phyloP scores from a whole-genome alignment of 2,329 filamentous ascomycete species.

The Cladophialophora yegresii region DNA sequence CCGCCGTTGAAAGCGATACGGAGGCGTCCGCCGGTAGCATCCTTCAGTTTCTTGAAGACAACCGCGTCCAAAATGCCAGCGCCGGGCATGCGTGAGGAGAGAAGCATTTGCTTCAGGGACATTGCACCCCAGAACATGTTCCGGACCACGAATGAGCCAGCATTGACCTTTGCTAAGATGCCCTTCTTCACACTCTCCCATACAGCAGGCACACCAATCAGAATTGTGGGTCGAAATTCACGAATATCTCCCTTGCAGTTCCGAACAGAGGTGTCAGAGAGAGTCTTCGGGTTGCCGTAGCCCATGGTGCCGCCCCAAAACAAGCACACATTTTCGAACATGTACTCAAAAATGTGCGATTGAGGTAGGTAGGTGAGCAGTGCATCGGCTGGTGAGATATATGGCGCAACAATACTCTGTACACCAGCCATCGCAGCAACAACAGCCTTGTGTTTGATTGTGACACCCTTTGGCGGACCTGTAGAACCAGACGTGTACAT shows the following conservation, averaged over 20 bases:
- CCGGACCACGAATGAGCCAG: constrained; percentile 67
- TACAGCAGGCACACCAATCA: constrained; percentile 92
- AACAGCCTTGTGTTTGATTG: constrained; percentile 76
- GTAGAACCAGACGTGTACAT: constrained; percentile 82
- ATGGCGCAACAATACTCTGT: constrained; percentile 72
- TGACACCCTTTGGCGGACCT: constrained; percentile 80
- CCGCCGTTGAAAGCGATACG: constrained; percentile 93
- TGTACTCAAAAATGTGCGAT: constrained; percentile 94
- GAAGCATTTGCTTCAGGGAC: constrained; percentile 62
- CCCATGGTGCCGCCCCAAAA: constrained; percentile 90
- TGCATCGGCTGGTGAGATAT: constrained; percentile 74
- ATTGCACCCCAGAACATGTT: constrained; percentile 75
- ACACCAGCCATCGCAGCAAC: constrained; percentile 82
- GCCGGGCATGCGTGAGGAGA: constrained; percentile 58
- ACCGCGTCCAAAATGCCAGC: constrained; percentile 72
- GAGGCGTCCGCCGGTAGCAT: constrained; percentile 83
- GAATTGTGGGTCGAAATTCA: constrained; percentile 82
- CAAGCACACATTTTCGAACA: constrained; percentile 87
- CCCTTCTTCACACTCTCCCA: constrained; percentile 99
- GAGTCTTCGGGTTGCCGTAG: constrained; percentile 85
- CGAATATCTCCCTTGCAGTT: constrained; percentile 94
- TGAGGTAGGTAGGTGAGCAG: constrained; percentile 90
- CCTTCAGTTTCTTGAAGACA: constrained; percentile 89
- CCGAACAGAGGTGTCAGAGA: constrained; percentile 80
- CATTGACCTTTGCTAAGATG: constrained; percentile 75